Conservation (phyloP, 2,329 filamentous ascomycete genomes). For the Diaporthe humulicola region DNA sequence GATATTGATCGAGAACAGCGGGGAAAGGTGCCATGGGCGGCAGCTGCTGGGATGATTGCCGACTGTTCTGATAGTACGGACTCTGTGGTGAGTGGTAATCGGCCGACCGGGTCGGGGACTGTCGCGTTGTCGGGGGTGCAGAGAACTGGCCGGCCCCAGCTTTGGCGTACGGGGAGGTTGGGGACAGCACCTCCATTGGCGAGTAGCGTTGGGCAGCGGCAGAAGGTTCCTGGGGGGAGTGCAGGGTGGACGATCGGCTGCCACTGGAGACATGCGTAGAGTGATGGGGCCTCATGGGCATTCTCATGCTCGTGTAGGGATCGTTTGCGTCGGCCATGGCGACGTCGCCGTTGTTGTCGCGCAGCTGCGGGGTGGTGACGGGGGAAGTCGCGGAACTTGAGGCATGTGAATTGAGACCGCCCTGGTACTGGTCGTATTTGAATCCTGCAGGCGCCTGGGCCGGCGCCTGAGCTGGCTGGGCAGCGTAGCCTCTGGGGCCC, state of each 20-base stretch:
- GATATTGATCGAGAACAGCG: conserved; percentile 78
- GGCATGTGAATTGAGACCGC: conserved; percentile 53
- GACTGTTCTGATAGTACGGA: conserved; percentile 62
- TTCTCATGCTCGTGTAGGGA: conserved; percentile 87
- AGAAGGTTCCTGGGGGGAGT: conserved; percentile 82
- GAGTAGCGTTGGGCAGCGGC: conserved; percentile 92
- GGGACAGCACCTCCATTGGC: conserved; percentile 91
- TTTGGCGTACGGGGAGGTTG: conserved; percentile 80
- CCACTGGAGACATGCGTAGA: conserved; percentile 76
- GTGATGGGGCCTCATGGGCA: conserved; percentile 83
- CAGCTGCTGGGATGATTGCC: conserved; percentile 72
- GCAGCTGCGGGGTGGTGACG: conserved; percentile 68
- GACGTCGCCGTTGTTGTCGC: conserved; percentile 81
- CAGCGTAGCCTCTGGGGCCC: conserved; percentile 43
- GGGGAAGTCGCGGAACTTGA: conserved; percentile 69
- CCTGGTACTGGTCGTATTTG: conserved; percentile 78
- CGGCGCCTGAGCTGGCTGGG: conserved; percentile 46
- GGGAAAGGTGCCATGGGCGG: conserved; percentile 80
- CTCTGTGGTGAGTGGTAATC: conserved; percentile 66
- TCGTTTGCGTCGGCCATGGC: conserved; percentile 90
- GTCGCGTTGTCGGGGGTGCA: conserved; percentile 69
- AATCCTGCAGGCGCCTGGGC: conserved; percentile 69
- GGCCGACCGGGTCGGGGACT: conserved; percentile 82
- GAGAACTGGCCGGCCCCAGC: conserved; percentile 66
- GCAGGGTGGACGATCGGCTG: conserved; percentile 70